Conservation (phyloP, 2,329 filamentous ascomycete genomes). For the Aspergillus ruber region DNA sequence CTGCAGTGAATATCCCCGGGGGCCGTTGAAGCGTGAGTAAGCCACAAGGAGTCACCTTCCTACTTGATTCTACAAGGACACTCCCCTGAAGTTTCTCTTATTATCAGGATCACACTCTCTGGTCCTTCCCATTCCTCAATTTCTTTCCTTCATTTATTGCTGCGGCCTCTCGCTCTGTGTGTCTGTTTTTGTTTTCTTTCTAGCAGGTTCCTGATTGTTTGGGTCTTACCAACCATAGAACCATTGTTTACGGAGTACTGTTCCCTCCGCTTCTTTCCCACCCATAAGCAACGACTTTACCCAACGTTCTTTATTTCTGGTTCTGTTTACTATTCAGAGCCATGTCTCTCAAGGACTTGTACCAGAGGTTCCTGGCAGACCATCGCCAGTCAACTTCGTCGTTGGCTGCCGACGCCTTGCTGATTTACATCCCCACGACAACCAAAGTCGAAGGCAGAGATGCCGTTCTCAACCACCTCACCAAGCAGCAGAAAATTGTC, state of each 20-base stretch:
- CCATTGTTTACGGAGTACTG: neutral
- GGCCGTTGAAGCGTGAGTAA: neutral
- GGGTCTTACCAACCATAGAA: neutral
- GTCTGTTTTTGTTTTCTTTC: neutral
- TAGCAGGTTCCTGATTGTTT: neutral
- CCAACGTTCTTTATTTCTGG: slow-evolving; percentile 1
- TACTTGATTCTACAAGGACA: neutral
- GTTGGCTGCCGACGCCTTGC: slow-evolving; percentile 59
- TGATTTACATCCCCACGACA: slow-evolving; percentile 87
- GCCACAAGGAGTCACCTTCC: neutral
- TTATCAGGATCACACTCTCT: neutral
- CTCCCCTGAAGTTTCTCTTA: neutral
- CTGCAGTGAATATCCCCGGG: neutral
- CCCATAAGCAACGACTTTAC: slow-evolving; percentile 1
- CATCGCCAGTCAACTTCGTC: slow-evolving; percentile 51
- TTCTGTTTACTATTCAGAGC: slow-evolving; percentile 3
- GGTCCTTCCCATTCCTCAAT: neutral
- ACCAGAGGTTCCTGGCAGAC: slow-evolving; percentile 66
- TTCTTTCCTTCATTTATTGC: neutral
- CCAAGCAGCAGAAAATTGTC: slow-evolving; percentile 63
- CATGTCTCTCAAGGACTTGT: slow-evolving; percentile 46
- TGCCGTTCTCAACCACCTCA: slow-evolving; percentile 77
- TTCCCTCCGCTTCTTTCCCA: neutral
- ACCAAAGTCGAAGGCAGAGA: slow-evolving; percentile 64
- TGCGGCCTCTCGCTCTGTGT: neutral